These are phyloP conservation scores for Exophiala lecanii-corni DNA, from an alignment of 2,329 filamentous ascomycete genomes.

Conservation along the genomic window DNA sequence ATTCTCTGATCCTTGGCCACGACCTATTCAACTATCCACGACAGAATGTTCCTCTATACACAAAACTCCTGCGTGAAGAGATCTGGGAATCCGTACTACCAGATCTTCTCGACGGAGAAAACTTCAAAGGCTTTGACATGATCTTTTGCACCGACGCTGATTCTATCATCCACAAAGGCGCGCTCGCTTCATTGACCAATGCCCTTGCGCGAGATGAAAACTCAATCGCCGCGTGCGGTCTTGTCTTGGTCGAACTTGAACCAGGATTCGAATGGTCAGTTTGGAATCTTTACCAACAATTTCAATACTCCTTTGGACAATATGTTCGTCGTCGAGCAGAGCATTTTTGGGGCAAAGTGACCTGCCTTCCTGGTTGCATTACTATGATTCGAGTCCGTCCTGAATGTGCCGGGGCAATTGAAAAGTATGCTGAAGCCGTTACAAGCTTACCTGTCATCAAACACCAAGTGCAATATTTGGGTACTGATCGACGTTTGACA, in stretches of 20 bases:
- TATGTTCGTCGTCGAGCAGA: too few species aligned
- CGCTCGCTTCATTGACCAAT: slow-evolving; percentile 6
- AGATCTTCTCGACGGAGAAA: not conserved
- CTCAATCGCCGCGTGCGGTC: slow-evolving; percentile 11
- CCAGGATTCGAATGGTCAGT: slow-evolving; percentile 6
- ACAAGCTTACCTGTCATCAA: slow-evolving; percentile 6
- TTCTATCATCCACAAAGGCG: slow-evolving; percentile 10
- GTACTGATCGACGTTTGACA: slow-evolving; percentile 14
- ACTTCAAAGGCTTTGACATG: slow-evolving; percentile 7
- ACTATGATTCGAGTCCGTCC: too few species aligned
- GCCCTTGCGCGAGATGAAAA: slow-evolving; percentile 7
- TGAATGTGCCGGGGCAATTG: slow-evolving; percentile 10
- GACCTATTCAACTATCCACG: slow-evolving; percentile 17
- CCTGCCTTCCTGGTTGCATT: too few species aligned
- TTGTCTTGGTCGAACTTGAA: slow-evolving; percentile 11
- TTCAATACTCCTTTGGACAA: too few species aligned
- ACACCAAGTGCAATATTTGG: slow-evolving; percentile 16
- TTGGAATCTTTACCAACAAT: too few species aligned
- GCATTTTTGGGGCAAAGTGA: too few species aligned
- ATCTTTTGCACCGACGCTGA: slow-evolving; percentile 16
- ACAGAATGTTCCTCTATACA: slow-evolving; percentile 7
- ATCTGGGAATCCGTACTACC: slow-evolving; percentile 11
- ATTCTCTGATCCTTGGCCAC: slow-evolving; percentile 12
- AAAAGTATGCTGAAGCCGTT: slow-evolving; percentile 12
- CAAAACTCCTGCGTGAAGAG: slow-evolving; percentile 7